Conservation (phyloP, 1,284 basidiomycete species). For the Laetiporus sulphureus region DNA sequence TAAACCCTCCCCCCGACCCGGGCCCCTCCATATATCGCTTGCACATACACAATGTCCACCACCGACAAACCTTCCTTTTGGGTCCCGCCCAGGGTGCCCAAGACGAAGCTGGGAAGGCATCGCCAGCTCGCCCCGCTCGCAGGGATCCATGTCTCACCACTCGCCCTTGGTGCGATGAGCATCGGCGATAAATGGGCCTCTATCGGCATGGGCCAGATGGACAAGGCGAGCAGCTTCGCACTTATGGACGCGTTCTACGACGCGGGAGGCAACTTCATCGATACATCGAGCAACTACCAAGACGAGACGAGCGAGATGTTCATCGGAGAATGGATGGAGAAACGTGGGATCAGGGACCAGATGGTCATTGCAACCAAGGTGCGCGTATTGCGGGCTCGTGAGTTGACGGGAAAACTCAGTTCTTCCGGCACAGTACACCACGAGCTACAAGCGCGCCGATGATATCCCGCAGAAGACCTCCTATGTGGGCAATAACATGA, state of each 20-base stretch:
- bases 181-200: conserved; percentile 38
- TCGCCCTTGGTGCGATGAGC: conserved; percentile 43
- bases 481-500: conserved; percentile 42
- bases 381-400: not conserved
- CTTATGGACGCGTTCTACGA: conserved; percentile 15
- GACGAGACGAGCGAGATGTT: conserved; percentile 23
- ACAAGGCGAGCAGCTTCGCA: conserved; percentile 19
- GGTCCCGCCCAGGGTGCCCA: conserved; percentile 1
- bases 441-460: conserved; percentile 13
- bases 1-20: too few species aligned
- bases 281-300: conserved; percentile 33
- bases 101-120: conserved; percentile 10
- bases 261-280: conserved; percentile 25
- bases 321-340: conserved; percentile 38
- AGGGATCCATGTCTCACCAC: conserved; percentile 35
- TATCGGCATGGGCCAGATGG: conserved; percentile 31
- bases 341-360: conserved; percentile 31
- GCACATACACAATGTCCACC: not conserved
- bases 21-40: not conserved
- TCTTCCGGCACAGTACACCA: conserved; percentile 10
- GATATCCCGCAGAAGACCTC: conserved; percentile 29
- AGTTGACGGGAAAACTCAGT: not conserved
- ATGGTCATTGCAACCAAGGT: conserved; percentile 37
- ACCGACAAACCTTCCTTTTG: not conserved
- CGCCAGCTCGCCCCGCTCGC: conserved; percentile 10